Evolutionary conservation across 306 rosid species (phyloP), one percentile per base, ranked within the genome.

Genomic region (Acacia confusa): DNA sequence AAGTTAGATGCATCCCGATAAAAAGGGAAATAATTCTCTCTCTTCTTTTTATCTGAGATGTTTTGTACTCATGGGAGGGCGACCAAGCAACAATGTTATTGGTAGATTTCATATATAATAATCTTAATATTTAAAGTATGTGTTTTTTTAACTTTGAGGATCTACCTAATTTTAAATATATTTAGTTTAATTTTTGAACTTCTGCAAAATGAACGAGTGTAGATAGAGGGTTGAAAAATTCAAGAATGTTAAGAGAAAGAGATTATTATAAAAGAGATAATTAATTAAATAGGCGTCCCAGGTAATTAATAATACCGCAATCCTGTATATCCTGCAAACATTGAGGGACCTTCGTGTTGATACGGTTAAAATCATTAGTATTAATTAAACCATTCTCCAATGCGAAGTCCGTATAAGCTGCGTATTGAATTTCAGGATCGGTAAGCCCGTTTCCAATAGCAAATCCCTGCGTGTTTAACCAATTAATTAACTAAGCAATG

Each of bases 371-470:
- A 28, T 89, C 92, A 30, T 79, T 60, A 80, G 87, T 83, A 2
- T 50, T 76, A 69, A 96, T 91, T 69, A 96, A 79, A 28, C 88
- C 86, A 74, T 60, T 89, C n/a, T 87, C 82, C 58, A 91, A 81
- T 63, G 99, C 97, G 82, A 74, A 96, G 53, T 93, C 98, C 45
- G 92, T 72, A 78, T 96, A 93, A 36, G 99, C 94, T 81, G 78
- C 81, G 86, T 89, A 92, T 86, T 93, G 99, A 73, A 92, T 87
- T 85, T 72, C 94, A 7, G 99, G 97, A 84, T 96, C 84, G 30
- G 98, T 96, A 55, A 90, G 78, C 38, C 97, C 97, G 45, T 96
- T 96, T 6, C 99, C 99, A 19, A 96, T 96, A 12, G 98, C 98
- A 83, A 92, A 85, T 45, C 98, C 99, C 99, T 95, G 89, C 68